Evolutionary conservation across 2,329 filamentous ascomycete species (phyloP).

Genomic region (Myriosclerotinia scirpicola): DNA sequence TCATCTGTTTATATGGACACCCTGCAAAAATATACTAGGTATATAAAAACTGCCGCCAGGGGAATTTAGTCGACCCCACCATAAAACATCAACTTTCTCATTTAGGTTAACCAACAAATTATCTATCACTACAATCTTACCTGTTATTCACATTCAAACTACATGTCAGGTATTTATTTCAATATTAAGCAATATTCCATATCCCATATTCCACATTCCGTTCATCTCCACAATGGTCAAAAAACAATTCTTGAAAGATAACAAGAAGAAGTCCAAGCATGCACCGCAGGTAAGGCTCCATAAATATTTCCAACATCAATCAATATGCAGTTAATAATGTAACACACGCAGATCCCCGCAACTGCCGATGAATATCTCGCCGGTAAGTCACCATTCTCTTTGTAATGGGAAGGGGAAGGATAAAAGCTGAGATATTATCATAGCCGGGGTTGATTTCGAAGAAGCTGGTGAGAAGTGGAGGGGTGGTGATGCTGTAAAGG

Average conservation of each 20-base stretch:
- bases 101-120: neutral
- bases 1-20: no score
- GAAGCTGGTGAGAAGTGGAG: constrained; percentile 74
- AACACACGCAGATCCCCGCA: constrained; percentile 49
- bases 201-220: neutral
- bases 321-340: neutral
- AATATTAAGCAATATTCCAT: no score
- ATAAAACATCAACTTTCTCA: neutral
- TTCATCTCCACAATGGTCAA: constrained; percentile 33
- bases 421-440: constrained; percentile 23
- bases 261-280: constrained; percentile 44
- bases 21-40: no score
- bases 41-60: no score
- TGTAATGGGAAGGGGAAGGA: neutral
- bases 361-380: constrained; percentile 68
- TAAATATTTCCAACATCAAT: neutral
- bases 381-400: constrained; percentile 42
- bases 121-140: neutral
- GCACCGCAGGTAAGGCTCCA: constrained; percentile 32
- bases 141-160: no score
- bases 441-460: constrained; percentile 66
- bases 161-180: neutral
- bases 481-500: constrained; percentile 66
- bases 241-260: constrained; percentile 43
- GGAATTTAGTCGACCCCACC: no score